phyloP scores from a whole-genome alignment of 2,329 filamentous ascomycete species.

The Fusarium sp. region DNA sequence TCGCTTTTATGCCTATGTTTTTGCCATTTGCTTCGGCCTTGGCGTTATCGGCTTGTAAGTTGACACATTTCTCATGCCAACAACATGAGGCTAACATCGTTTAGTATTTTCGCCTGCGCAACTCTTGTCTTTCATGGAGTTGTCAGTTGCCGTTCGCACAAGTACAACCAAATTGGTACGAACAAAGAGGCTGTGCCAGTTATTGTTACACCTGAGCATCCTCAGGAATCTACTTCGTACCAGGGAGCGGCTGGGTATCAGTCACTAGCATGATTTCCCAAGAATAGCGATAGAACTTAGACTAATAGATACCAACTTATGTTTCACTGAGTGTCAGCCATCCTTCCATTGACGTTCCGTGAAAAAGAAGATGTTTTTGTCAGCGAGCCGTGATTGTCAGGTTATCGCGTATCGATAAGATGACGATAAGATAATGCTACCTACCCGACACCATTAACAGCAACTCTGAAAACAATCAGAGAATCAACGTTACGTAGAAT shows the following conservation, averaged over 20 bases:
- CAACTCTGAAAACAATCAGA: neutral
- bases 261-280: neutral
- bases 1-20: slow-evolving; percentile 45
- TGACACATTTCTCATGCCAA: accelerated
- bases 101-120: slow-evolving; percentile 56
- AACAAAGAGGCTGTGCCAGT: slow-evolving; percentile 9
- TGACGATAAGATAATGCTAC: neutral
- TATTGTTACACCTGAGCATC: neutral
- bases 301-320: neutral
- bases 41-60: slow-evolving; percentile 59
- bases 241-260: neutral
- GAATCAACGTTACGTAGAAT: too few relatives aligned
- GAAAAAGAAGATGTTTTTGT: too few relatives aligned
- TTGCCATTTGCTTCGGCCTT: slow-evolving; percentile 53
- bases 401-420: neutral
- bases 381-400: too few relatives aligned
- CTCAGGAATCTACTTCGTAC: slow-evolving; percentile 9
- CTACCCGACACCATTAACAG: neutral
- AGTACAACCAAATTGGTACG: slow-evolving; percentile 31
- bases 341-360: too few relatives aligned
- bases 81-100: neutral
- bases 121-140: slow-evolving; percentile 56
- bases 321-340: accelerated
- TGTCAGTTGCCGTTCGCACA: slow-evolving; percentile 57
- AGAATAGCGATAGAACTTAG: neutral